Conservation (phyloP, 108 stramenopile genomes). For the Cyclotella baltica region DNA sequence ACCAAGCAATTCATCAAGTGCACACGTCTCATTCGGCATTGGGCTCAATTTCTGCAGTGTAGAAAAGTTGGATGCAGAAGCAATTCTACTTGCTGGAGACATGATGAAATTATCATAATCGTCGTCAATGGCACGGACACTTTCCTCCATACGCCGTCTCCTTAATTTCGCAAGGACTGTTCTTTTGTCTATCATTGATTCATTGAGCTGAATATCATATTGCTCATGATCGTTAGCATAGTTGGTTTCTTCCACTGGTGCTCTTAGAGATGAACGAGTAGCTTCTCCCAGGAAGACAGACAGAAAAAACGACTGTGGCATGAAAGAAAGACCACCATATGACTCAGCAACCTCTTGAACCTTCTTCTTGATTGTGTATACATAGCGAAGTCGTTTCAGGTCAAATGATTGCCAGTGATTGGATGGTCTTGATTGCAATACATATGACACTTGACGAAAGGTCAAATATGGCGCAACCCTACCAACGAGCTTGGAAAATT, state of each 20-base stretch:
- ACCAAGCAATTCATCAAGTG: constrained; percentile 69
- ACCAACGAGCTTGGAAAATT: constrained; percentile 74
- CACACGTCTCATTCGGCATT: constrained; percentile 14
- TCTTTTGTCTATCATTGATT: constrained; percentile 29
- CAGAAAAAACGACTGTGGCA: constrained; percentile 91
- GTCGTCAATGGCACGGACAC: constrained; percentile 52
- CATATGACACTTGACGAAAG: constrained; percentile 80
- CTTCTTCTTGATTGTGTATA: constrained; percentile 87
- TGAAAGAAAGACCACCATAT: constrained; percentile 88
- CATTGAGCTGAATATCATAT: not conserved
- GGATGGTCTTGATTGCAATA: constrained; percentile 68
- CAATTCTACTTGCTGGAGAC: constrained; percentile 79
- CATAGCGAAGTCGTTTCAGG: constrained; percentile 83
- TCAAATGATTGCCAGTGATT: constrained; percentile 87
- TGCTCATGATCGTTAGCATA: not conserved
- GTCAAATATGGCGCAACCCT: constrained; percentile 83
- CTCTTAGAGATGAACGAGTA: constrained; percentile 75
- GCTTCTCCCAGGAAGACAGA: constrained; percentile 92
- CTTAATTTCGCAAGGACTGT: constrained; percentile 34
- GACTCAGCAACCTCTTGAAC: constrained; percentile 89
- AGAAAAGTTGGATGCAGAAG: constrained; percentile 58
- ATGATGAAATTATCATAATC: constrained; percentile 50
- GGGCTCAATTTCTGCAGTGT: not conserved
- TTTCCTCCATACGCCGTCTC: constrained; percentile 49
- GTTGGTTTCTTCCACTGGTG: constrained; percentile 15